Base-by-base conservation (phyloP, 1,139 yeast species). In the Scheffersomyces illinoinensis region DNA sequence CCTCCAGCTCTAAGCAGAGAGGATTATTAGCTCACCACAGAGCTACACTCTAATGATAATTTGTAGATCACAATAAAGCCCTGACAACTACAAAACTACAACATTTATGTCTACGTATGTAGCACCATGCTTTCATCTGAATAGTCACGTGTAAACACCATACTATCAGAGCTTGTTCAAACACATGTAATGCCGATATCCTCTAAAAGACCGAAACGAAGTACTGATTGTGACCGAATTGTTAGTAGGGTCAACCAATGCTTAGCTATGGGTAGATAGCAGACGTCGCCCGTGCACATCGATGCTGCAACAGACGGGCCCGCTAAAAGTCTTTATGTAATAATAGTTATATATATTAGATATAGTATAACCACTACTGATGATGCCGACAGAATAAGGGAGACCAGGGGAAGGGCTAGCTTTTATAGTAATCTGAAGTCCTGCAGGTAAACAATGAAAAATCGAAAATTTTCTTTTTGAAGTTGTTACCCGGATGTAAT, bases 201-300 rank as follows among this genome's bases (percentile, higher is more conserved):
- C 66, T 71, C 74, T 71, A 71, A 71, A 70, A 70, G 73, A 68
- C 73, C 72, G 73, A 70, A 71, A 71, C 74, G 74, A 68, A 63
- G 60, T 64, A 55, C 61, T 58, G 60, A 60, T 59, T 64, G 68
- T 61, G 66, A 64, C 66, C 67, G 60, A 62, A 62, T 65, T 64
- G 68, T 65, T 64, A 59, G 68, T 61, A 62, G 58, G 67, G 68
- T 65, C 68, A 65, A 60, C 64, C 58, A 56, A 57, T 58, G 66
- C 66, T 65, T 65, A 65, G 68, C 68, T 65, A 64, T 65, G 68
- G 68, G 68, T 65, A 62, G 58, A 57, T 59, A 59, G 56, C 57
- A 59, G 59, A 51, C 52, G 54, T 56, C 54, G 57, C 52, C 55
- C 57, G 54, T 59, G 60, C 65, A 62, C 68, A 65, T 65, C 63